Base-by-base conservation (phyloP, 73 alveolate species). In the Blepharisma japonicum region DNA sequence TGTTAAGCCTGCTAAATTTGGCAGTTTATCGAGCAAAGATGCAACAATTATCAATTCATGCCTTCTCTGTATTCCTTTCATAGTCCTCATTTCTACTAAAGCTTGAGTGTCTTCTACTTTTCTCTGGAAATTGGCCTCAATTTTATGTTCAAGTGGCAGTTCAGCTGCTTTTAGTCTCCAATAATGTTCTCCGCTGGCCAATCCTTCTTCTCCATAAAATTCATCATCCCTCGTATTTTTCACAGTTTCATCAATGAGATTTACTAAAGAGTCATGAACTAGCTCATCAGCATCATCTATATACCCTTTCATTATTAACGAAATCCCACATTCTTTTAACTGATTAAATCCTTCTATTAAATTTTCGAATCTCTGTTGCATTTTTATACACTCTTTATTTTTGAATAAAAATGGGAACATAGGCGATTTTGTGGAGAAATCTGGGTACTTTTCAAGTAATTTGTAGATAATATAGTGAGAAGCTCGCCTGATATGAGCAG, bases 1-100 rank as follows among this genome's bases (percentile, higher is more conserved):
- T 0, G 92, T 83, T 50, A 92, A 83, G n/a, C 98, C 98, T 1
- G 93, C 96, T 56, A 92, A 78, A 81, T 92, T 92, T 0, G 98
- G 98, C 6, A 89, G 87, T 76, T 92, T 92, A 74, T 92, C 98
- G 18, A 85, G 76, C 32, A 85, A 77, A 0, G 85, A 4, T 6
- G 92, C 92, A 18, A 79, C 82, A 80, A 85, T 74, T 6, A 85
- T 77, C 55, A 85, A 68, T 18, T 85, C 83, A 56, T 80, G 78
- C 42, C 92, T 51, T 72, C 77, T 80, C 87, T 84, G 55, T 11
- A 79, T 20, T 32, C 81, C 48, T 55, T 38, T 74, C 66, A 47
- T 6, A 80, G 77, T 53, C 18, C 51, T 67, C 67, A 83, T 11
- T 83, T 49, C 27, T 80, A 79, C 18, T 27, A 71, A 77, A 77